Evolutionary conservation across 371 early-diverging fungal genomes (phyloP).

Genomic region (Mucor velutinosus): DNA sequence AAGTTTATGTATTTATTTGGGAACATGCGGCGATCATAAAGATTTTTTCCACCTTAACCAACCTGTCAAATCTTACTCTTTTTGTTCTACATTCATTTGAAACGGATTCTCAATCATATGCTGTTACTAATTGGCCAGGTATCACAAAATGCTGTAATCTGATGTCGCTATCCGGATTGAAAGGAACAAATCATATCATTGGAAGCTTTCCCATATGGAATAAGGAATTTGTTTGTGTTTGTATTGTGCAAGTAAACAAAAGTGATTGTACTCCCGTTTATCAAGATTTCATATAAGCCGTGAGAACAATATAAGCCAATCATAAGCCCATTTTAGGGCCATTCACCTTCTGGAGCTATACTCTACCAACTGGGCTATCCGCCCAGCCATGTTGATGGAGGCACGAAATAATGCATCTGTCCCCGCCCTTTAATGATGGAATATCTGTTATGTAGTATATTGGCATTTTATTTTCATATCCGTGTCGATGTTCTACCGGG

Average conservation of each 20-base stretch:
- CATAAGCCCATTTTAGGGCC: too few relatives aligned
- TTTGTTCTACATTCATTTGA: not conserved
- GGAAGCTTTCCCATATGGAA: not conserved
- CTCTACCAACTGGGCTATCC: too few relatives aligned
- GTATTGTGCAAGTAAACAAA: not conserved
- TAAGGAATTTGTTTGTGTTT: not conserved
- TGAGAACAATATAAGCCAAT: too few relatives aligned
- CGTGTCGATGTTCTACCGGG: too few relatives aligned
- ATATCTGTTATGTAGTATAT: too few relatives aligned
- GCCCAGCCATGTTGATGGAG: too few relatives aligned
- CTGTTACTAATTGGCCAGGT: slow-evolving; percentile 2
- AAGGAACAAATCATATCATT: not conserved
- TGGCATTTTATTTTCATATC: too few relatives aligned
- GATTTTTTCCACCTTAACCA: not conserved
- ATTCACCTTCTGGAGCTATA: too few relatives aligned
- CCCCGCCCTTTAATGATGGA: too few relatives aligned
- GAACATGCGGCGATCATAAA: slow-evolving; percentile 3
- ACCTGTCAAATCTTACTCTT: not conserved
- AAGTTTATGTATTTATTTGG: not conserved
- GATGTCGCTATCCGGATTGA: not conserved
- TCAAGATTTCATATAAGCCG: not conserved
- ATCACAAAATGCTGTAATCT: not conserved
- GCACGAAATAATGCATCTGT: too few relatives aligned
- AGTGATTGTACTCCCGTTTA: not conserved
- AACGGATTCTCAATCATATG: not conserved